Conservation (phyloP, 208 protist species). For the Vickermania ingenoplastis region DNA sequence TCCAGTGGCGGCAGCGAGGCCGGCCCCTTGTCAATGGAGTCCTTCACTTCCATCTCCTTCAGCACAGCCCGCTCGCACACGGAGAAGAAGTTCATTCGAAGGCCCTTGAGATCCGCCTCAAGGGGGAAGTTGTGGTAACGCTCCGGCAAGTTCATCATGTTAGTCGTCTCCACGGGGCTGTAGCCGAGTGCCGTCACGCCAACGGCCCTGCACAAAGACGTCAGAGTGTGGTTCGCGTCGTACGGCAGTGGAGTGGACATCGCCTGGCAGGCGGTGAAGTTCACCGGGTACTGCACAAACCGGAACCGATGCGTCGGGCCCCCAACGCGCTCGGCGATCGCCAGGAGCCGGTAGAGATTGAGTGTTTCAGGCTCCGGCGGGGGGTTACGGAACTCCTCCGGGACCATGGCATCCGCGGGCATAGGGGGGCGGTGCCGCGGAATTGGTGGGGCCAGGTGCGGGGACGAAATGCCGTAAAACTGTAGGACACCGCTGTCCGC, state of each 20-base stretch:
- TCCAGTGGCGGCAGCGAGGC: constrained; percentile 63
- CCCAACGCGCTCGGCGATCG: constrained; percentile 51
- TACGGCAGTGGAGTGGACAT: constrained; percentile 68
- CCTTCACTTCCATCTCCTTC: constrained; percentile 87
- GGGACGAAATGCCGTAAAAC: constrained; percentile 79
- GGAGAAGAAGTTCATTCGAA: constrained; percentile 86
- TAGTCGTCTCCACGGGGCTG: constrained; percentile 75
- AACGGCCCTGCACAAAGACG: constrained; percentile 45
- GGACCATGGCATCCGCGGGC: constrained; percentile 69
- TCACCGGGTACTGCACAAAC: constrained; percentile 85
- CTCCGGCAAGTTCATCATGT: constrained; percentile 76
- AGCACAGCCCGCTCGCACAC: constrained; percentile 66
- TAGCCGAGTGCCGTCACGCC: constrained; percentile 68
- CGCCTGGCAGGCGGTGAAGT: constrained; percentile 73
- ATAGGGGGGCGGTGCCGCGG: constrained; percentile 56
- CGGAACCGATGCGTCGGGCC: constrained; percentile 64
- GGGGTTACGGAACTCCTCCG: constrained; percentile 52
- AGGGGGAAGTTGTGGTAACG: constrained; percentile 87
- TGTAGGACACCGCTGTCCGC: constrained; percentile 64
- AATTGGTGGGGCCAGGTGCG: constrained; percentile 65
- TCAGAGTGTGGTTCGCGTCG: constrained; percentile 72
- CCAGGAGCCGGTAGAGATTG: constrained; percentile 68
- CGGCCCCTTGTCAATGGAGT: constrained; percentile 71
- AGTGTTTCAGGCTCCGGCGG: constrained; percentile 37
- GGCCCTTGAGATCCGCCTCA: constrained; percentile 62